Evolutionary conservation across 768 basidiomycete species (phyloP).

Genomic region (Tephrocybe sp.): DNA sequence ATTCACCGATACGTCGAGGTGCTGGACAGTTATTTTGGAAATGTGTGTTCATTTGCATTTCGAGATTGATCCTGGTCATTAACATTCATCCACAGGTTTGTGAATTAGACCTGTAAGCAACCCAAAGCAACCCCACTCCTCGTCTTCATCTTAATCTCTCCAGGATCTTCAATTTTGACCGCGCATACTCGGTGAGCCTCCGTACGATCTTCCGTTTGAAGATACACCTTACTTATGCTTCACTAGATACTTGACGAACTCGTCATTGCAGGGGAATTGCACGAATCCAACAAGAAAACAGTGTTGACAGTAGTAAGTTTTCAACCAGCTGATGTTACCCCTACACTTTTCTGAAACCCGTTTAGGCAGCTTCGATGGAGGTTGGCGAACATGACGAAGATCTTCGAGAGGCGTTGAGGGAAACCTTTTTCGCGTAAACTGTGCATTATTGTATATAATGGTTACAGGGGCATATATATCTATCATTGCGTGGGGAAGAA

Average conservation of each 20-base stretch:
- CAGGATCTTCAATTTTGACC: constrained; percentile 97
- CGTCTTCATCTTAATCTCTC: not conserved
- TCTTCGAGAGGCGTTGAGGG: constrained; percentile 16
- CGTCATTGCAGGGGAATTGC: constrained; percentile 90
- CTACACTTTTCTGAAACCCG: not conserved
- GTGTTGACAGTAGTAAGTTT: constrained; percentile 41
- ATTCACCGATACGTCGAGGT: constrained; percentile 85
- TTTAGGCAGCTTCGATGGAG: constrained; percentile 17
- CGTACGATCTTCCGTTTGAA: not conserved
- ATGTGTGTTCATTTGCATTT: constrained; percentile 65
- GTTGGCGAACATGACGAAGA: constrained; percentile 21
- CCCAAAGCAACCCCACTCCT: not conserved
- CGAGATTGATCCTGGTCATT: too few species aligned
- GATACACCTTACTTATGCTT: not conserved
- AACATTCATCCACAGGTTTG: too few species aligned
- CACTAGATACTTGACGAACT: constrained; percentile 85
- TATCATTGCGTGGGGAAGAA: constrained; percentile 33
- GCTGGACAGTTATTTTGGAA: constrained; percentile 78
- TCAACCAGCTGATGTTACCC: not conserved
- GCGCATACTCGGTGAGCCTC: constrained; percentile 79
- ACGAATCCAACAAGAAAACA: constrained; percentile 83
- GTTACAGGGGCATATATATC: not conserved
- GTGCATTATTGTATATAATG: not conserved
- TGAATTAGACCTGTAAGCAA: constrained; percentile 85
- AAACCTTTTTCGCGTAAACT: constrained; percentile 14